Percentiles rank a stretch among this genome's conserved stretches.
Conservation (phyloP, 495 filamentous ascomycete species). For the Diplogelasinospora grovesii region DNA sequence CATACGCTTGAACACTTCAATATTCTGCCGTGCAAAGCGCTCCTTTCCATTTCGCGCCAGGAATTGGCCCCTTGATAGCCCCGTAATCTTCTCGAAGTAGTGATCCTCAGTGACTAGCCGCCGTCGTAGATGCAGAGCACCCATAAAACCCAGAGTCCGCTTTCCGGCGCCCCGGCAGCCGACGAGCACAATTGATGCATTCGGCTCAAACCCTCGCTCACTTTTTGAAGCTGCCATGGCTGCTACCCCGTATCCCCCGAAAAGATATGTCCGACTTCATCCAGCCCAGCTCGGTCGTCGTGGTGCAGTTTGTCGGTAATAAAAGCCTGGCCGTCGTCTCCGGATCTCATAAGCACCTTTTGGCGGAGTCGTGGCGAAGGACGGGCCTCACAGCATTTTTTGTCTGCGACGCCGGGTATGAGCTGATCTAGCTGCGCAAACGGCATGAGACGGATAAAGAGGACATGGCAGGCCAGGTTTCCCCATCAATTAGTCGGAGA, state of each 20-base stretch:
- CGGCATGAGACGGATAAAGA: not conserved
- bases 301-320: too few species aligned
- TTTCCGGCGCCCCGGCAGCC: slow-evolving; percentile 73
- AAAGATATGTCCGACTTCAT: not conserved
- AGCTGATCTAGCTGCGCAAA: not conserved
- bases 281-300: not conserved
- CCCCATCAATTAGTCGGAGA: slow-evolving; percentile 5
- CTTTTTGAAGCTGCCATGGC: slow-evolving; percentile 28
- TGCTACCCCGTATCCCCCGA: not conserved
- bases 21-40: slow-evolving; percentile 55
- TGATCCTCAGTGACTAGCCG: slow-evolving; percentile 66
- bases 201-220: slow-evolving; percentile 45
- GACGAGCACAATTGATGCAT: slow-evolving; percentile 67
- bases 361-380: too few species aligned
- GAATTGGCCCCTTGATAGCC: slow-evolving; percentile 54
- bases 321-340: too few species aligned
- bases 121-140: slow-evolving; percentile 62
- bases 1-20: slow-evolving; percentile 57
- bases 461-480: not conserved
- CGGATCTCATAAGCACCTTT: not conserved
- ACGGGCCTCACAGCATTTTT: too few species aligned
- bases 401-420: too few species aligned
- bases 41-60: slow-evolving; percentile 53
- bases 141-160: slow-evolving; percentile 68
- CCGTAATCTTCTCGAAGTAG: slow-evolving; percentile 61